These are phyloP conservation scores for Neurospora tetraspora DNA, from an alignment of 495 filamentous ascomycete species.

Conservation along the genomic window DNA sequence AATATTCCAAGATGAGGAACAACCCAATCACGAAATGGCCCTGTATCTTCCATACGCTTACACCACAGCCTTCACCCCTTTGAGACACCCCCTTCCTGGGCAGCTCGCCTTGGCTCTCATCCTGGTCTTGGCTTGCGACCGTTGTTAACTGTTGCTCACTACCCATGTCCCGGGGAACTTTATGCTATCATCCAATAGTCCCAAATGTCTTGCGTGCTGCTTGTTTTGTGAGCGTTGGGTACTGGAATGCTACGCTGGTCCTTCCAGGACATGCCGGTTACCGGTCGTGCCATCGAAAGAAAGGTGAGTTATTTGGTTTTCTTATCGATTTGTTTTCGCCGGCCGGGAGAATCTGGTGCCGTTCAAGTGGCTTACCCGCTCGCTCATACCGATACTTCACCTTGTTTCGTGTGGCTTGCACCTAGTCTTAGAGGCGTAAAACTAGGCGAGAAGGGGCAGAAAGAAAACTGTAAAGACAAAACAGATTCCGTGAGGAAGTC, in stretches of 20 bases:
- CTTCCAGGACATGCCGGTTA: neutral
- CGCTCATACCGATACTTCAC: neutral
- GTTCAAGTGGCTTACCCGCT: neutral
- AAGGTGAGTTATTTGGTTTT: neutral
- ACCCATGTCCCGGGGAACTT: neutral
- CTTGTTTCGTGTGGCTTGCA: neutral
- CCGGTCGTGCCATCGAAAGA: neutral
- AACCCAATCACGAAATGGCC: neutral
- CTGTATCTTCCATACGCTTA: neutral
- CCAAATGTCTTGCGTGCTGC: neutral
- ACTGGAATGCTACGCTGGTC: neutral
- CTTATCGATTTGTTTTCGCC: neutral
- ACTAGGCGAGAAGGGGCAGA: neutral
- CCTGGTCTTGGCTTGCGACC: neutral
- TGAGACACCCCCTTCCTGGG: neutral
- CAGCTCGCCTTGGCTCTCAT: neutral
- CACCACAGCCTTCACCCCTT: neutral
- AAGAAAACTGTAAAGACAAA: neutral
- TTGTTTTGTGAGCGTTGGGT: neutral
- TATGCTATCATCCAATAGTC: neutral
- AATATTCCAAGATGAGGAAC: neutral
- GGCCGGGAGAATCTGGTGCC: neutral
- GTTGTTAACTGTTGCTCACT: neutral
- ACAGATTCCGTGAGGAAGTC: neutral
- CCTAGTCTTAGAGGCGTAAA: neutral